A percentile compares a stretch with the other conserved stretches of the same genome.
Conservation (phyloP, 305 asterid species). For the Ajuga reptans region DNA sequence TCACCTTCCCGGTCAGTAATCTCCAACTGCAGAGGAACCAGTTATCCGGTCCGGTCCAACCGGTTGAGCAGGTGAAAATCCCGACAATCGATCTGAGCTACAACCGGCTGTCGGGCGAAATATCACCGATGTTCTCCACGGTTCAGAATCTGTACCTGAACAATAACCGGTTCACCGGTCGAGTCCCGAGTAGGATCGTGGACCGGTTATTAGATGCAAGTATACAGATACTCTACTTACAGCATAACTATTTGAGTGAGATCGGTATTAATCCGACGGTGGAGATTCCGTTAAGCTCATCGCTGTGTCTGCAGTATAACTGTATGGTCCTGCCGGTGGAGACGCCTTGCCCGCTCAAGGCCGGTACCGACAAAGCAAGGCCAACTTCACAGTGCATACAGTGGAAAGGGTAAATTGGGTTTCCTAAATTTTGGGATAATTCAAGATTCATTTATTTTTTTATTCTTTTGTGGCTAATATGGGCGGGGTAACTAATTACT, state of each 20-base stretch:
- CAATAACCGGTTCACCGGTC: constrained; percentile 81
- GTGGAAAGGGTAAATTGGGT: constrained; percentile 57
- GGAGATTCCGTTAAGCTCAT: constrained; percentile 59
- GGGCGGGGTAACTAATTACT: background rate
- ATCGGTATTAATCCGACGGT: constrained; percentile 65
- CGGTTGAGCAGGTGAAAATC: constrained; percentile 41
- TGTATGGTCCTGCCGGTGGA: constrained; percentile 76
- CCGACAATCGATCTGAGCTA: constrained; percentile 63
- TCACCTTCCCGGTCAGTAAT: constrained; percentile 44
- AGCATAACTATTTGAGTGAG: constrained; percentile 72
- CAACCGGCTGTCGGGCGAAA: constrained; percentile 53
- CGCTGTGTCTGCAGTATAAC: constrained; percentile 77
- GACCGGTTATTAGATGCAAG: constrained; percentile 55
- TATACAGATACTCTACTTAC: constrained; percentile 56
- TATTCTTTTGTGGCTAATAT: constrained; percentile 11
- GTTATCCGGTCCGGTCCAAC: constrained; percentile 53
- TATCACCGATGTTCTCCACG: constrained; percentile 56
- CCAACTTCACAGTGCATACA: constrained; percentile 65
- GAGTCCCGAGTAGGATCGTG: constrained; percentile 57
- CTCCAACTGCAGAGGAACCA: constrained; percentile 69
- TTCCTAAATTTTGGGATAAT: background rate
- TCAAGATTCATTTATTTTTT: constrained; percentile 9
- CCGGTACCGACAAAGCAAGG: constrained; percentile 70
- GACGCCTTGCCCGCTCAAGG: constrained; percentile 72
- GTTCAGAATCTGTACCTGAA: constrained; percentile 63